phyloP scores from a whole-genome alignment of 257 asterid species.

The Nicotiana benthamiana region DNA sequence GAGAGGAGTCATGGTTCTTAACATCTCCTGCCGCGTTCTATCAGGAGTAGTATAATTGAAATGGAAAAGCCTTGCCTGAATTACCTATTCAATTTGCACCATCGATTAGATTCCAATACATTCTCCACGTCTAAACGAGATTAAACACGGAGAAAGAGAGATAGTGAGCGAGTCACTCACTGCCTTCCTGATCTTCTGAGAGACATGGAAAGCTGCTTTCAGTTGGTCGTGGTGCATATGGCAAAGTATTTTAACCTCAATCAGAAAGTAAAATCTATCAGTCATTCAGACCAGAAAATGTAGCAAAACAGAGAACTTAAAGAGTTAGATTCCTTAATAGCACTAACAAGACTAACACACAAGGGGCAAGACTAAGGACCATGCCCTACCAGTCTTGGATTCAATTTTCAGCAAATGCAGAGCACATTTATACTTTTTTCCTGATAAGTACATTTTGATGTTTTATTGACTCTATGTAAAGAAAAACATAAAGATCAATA shows the following conservation, averaged over 20 bases:
- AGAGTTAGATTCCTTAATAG: background rate
- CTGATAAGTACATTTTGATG: background rate
- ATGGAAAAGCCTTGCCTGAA: slow-evolving; percentile 75
- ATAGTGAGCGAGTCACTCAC: slow-evolving; percentile 37
- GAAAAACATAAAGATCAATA: background rate
- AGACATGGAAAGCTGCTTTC: slow-evolving; percentile 88
- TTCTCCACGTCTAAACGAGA: background rate
- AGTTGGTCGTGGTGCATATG: slow-evolving; percentile 96
- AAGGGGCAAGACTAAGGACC: background rate
- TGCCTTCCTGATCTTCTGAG: slow-evolving; percentile 80
- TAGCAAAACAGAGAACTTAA: too few relatives aligned
- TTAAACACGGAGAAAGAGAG: background rate
- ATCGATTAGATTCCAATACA: background rate
- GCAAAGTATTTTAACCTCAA: slow-evolving; percentile 78
- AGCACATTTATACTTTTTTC: background rate
- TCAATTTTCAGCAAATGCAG: background rate
- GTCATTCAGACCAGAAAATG: background rate
- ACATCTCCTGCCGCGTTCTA: slow-evolving; percentile 87
- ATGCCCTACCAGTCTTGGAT: background rate
- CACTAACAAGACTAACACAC: background rate
- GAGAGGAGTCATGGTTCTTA: slow-evolving; percentile 71
- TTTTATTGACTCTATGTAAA: background rate
- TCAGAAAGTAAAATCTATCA: background rate
- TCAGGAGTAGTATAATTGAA: slow-evolving; percentile 96
- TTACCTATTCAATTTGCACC: slow-evolving; percentile 38